These are phyloP conservation scores for Fagopyrum homotropicum DNA, from an alignment of 148 eudicot genomes.

Conservation along the genomic window DNA sequence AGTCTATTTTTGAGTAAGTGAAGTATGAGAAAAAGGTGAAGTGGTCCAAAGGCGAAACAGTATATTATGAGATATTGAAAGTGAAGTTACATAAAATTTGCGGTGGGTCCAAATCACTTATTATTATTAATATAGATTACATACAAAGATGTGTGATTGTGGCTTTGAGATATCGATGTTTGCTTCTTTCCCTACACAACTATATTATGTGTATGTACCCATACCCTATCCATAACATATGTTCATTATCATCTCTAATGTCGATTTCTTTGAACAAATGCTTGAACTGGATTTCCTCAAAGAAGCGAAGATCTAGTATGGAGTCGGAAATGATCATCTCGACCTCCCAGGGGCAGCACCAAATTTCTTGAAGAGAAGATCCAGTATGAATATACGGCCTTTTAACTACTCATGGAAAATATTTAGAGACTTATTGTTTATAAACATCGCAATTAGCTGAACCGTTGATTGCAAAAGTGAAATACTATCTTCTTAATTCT, in stretches of 20 bases:
- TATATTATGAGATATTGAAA: not conserved
- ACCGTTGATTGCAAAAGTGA: no score
- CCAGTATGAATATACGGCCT: no score
- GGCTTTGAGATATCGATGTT: conserved; percentile 1
- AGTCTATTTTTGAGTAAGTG: not conserved
- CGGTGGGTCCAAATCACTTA: not conserved
- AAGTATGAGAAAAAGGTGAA: not conserved
- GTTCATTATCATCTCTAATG: not conserved
- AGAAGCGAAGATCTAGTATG: no score
- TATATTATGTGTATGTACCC: not conserved
- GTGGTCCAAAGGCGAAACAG: not conserved
- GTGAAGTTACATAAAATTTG: not conserved
- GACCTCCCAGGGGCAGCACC: no score
- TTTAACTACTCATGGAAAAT: no score
- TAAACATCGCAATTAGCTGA: no score
- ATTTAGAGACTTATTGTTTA: no score
- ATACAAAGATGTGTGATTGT: not conserved
- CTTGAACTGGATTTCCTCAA: no score
- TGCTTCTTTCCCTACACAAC: not conserved
- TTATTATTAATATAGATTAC: not conserved
- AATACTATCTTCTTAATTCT: no score
- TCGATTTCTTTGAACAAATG: no score
- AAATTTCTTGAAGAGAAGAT: no score
- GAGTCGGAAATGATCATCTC: no score
- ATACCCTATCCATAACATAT: not conserved